Evolutionary conservation across 2,329 filamentous ascomycete species (phyloP).

Genomic region (Diaporthe ampelina): DNA sequence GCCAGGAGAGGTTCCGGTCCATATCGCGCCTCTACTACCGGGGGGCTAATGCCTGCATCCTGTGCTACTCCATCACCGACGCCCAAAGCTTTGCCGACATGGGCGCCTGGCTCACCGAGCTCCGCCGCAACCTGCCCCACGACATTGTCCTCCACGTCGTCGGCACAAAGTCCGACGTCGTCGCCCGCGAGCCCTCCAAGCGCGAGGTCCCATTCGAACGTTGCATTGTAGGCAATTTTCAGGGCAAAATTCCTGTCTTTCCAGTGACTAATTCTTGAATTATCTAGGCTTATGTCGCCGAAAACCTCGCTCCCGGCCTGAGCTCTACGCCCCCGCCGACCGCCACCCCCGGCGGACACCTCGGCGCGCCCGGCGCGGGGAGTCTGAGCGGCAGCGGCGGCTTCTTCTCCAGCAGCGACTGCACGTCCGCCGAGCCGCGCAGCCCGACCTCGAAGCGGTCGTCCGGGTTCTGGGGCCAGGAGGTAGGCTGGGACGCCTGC

Average conservation of each 20-base stretch:
- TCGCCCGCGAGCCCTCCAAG: conserved; percentile 82
- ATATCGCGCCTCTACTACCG: conserved; percentile 97
- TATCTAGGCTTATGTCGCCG: conserved; percentile 80
- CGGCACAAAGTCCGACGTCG: conserved; percentile 92
- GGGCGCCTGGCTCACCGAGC: conserved; percentile 90
- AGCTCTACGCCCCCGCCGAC: conserved; percentile 78
- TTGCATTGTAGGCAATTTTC: conserved; percentile 73
- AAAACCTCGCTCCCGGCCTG: conserved; percentile 83
- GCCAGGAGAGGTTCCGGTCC: conserved; percentile 94
- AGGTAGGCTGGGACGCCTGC: conserved; percentile 96
- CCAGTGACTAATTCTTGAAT: background rate
- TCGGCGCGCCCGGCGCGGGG: conserved; percentile 25
- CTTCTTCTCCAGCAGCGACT: conserved; percentile 41
- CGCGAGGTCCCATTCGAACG: conserved; percentile 93
- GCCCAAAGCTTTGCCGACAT: conserved; percentile 89
- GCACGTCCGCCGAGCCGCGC: conserved; percentile 62
- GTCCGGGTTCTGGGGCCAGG: conserved; percentile 89
- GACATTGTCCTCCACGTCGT: conserved; percentile 94
- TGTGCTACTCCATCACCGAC: conserved; percentile 95
- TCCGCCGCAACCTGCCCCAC: conserved; percentile 81
- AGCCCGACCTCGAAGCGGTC: conserved; percentile 75
- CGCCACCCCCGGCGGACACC: conserved; percentile 47
- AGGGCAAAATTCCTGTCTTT: too few species aligned
- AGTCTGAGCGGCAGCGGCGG: conserved; percentile 48
- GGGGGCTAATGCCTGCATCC: conserved; percentile 91